Base-by-base conservation (phyloP, 169 alveolate species). In the Besnoitia besnoiti region DNA sequence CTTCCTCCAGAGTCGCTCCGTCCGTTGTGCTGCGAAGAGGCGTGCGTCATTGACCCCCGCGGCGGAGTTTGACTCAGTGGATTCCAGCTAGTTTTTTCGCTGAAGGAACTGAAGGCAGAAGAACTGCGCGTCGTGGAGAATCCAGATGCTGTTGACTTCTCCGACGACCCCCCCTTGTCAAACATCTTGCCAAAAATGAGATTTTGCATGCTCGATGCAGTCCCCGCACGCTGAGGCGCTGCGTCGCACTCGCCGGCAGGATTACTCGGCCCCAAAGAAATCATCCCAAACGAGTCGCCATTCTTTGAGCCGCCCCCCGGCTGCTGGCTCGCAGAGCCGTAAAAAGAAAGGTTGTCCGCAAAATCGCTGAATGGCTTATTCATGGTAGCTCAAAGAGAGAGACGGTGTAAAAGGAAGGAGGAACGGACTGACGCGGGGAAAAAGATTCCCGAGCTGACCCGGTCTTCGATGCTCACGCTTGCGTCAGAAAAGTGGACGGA, bases 321-420 rank as follows among this genome's bases (percentile, higher is more conserved):
- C 90, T 79, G 80, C 75, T 90, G 90, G 24, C 59, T 80, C 50
- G 93, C 85, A 42, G 90, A 88, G 47, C 93, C 93, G 75, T 90
- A 90, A 47, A 90, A 90, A 7, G 93, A 90, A 44, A 90, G 85
- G 76, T 79, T 80, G 90, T 90, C 85, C 16, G 90, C 93, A 59
- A 90, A 90, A 76, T 90, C 93, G 46, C 93, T 85, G 49, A 90
- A 90, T 35, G 89, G 76, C 93, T 90, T 90, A 30, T 79, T 88
- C 93, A 90, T 90, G 76, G 51, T 89, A 55, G 82, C 82, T 19
- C 0, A 19, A 16, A 42, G 46, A 30, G 46, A 73, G 21, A 1
- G 5, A 30, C 19, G 46, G n/a, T n/a, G n/a, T n/a, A n/a, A n/a
- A n/a, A n/a, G n/a, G n/a, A n/a, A n/a, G n/a, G n/a, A n/a, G n/a